Conservation (phyloP, 352 stramenopile species). For the Phytophthora chlamydospora region DNA sequence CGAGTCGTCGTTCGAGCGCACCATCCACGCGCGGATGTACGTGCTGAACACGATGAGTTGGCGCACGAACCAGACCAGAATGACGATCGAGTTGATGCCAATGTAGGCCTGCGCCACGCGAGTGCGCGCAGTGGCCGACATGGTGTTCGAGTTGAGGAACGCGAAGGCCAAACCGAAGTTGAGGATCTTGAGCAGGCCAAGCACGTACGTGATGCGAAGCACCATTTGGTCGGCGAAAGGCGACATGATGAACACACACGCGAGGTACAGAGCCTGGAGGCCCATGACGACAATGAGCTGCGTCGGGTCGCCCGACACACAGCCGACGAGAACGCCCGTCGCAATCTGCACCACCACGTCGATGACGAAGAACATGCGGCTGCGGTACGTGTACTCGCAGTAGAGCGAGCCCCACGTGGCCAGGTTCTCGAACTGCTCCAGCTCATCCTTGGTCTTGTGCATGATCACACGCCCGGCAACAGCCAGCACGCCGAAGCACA, state of each 20-base stretch:
- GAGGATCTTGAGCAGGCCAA: slow-evolving; percentile 59
- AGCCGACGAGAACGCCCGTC: slow-evolving; percentile 60
- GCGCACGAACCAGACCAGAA: slow-evolving; percentile 63
- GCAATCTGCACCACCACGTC: slow-evolving; percentile 60
- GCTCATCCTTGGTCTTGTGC: slow-evolving; percentile 56
- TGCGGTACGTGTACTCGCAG: slow-evolving; percentile 61
- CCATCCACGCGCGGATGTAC: slow-evolving; percentile 63
- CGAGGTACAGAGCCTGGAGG: slow-evolving; percentile 58
- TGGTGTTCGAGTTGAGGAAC: slow-evolving; percentile 58
- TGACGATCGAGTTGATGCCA: slow-evolving; percentile 65
- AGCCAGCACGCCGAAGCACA: slow-evolving; percentile 55
- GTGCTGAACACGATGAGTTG: slow-evolving; percentile 65
- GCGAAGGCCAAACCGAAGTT: slow-evolving; percentile 67
- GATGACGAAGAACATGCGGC: slow-evolving; percentile 72
- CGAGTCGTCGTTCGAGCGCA: slow-evolving; percentile 43
- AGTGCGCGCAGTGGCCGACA: slow-evolving; percentile 44
- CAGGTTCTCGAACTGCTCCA: slow-evolving; percentile 63
- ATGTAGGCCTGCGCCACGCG: slow-evolving; percentile 62
- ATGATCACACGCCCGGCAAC: slow-evolving; percentile 60
- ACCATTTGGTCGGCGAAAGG: slow-evolving; percentile 48
- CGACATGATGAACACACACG: slow-evolving; percentile 50
- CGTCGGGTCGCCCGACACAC: slow-evolving; percentile 57
- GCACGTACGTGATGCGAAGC: slow-evolving; percentile 52
- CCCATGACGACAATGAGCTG: slow-evolving; percentile 64
- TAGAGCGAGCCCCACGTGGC: slow-evolving; percentile 72